Conservation (phyloP, 176 grass and related monocot species). For the Avena atlantica region DNA sequence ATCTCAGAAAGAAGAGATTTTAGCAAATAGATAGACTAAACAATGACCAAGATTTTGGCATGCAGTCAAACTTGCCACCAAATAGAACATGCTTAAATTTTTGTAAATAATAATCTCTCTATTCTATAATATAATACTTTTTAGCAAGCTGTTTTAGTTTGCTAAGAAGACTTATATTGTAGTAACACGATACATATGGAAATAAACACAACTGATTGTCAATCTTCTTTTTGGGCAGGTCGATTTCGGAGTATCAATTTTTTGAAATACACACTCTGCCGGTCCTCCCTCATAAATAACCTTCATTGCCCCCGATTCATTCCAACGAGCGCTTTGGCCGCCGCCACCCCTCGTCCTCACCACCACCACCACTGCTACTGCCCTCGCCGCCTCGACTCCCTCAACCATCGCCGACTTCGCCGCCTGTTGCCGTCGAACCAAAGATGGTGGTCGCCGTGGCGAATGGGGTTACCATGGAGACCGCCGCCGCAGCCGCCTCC, state of each 20-base stretch:
- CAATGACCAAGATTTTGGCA: too few species aligned
- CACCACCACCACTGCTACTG: background rate
- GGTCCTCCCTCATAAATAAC: background rate
- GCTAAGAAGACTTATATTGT: too few species aligned
- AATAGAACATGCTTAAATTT: too few species aligned
- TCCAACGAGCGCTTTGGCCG: background rate
- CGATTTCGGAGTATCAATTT: background rate
- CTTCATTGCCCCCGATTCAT: background rate
- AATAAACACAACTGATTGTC: background rate
- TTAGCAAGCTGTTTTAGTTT: too few species aligned
- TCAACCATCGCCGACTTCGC: too few species aligned
- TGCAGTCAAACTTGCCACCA: too few species aligned
- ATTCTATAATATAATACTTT: too few species aligned
- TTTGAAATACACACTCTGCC: conserved; percentile 4
- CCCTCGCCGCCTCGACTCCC: background rate
- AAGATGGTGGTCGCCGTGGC: conserved; percentile 29
- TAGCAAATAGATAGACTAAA: too few species aligned
- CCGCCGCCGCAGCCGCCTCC: background rate
- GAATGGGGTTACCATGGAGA: conserved; percentile 46
- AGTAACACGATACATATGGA: background rate
- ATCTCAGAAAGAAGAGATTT: too few species aligned
- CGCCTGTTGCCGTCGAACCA: background rate
- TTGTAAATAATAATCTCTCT: too few species aligned
- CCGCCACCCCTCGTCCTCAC: background rate
- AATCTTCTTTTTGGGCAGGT: background rate